Base-by-base conservation (phyloP, 768 basidiomycete genomes). In the Crepidotus variabilis region DNA sequence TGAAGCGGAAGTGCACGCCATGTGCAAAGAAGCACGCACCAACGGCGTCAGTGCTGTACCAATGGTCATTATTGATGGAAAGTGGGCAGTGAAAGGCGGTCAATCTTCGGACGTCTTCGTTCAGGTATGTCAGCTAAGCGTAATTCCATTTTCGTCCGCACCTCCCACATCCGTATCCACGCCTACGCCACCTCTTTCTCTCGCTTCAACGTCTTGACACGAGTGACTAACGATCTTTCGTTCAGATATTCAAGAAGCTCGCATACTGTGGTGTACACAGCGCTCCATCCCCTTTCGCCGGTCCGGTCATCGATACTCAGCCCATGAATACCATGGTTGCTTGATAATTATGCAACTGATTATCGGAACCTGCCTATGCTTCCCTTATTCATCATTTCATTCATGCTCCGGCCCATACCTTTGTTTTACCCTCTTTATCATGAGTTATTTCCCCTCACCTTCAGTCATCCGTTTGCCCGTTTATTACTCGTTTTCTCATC, bases 41-140 rank as follows among this genome's bases (percentile, higher is more conserved):
- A 80, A 84, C 55, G 90, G 90, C 16, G 82, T 93, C 51, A 84
- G 81, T 5, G 90, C 90, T 36, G 88, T 93, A 2, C 91, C 91
- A 7, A 83, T 90, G 74, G 86, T 84, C 23, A 82, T 92, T 63
- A 86, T 92, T 61, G 84, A 91, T 66, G 80, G 83, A 11, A 86
- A 85, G 65, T 92, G 87, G 85, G 88, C 85, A 5, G 78, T 91
- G 23, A 84, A 80, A 50, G 90, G 90, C 8, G 85, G 85, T 9
- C 90, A 91, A 69, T 81, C 82, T 3, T 77, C 84, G 46, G 88
- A 89, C 43, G 83, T 85, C 2, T 91, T 83, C 64, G 72, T 85
- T 32, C 83, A 86, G 77, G 88, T 86, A 57, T 62, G 43, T 24
- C 32, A 51, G 16, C 33, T 28, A 4, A 23, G 11, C 24, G 5